These are phyloP conservation scores for Nannizziopsis barbatae DNA, from an alignment of 2,329 filamentous ascomycete genomes.

Conservation along the genomic window DNA sequence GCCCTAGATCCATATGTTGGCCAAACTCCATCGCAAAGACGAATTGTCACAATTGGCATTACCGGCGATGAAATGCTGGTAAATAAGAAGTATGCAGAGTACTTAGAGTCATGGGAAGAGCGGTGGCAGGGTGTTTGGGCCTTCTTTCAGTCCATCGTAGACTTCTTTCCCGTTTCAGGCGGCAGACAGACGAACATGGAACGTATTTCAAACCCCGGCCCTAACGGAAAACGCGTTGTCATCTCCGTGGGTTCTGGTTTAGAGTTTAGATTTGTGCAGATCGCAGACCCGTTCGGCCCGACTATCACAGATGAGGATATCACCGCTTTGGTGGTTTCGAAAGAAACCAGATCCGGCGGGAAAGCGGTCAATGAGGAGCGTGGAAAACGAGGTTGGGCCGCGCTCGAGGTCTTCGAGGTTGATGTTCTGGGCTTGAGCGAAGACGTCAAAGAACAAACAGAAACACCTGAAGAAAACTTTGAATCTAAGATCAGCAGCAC, in stretches of 20 bases:
- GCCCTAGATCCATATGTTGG: constrained; percentile 44
- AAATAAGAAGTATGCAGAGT: constrained; percentile 78
- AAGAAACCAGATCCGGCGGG: constrained; percentile 75
- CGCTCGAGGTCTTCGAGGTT: constrained; percentile 73
- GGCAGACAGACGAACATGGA: constrained; percentile 23
- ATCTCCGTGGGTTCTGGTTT: constrained; percentile 33
- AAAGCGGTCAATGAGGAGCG: constrained; percentile 77
- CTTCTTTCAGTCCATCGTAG: constrained; percentile 55
- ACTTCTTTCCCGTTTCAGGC: constrained; percentile 44
- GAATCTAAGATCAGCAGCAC: constrained; percentile 85
- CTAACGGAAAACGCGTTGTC: constrained; percentile 31
- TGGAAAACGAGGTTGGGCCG: constrained; percentile 60
- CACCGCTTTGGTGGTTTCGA: constrained; percentile 72
- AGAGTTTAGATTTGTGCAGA: constrained; percentile 65
- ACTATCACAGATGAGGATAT: constrained; percentile 74
- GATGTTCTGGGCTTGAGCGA: constrained; percentile 68
- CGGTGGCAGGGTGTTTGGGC: constrained; percentile 58
- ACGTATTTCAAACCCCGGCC: constrained; percentile 28
- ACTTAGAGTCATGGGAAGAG: constrained; percentile 67
- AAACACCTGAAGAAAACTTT: constrained; percentile 49
- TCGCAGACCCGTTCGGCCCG: constrained; percentile 80
- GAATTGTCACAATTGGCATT: constrained; percentile 66
- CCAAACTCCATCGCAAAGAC: constrained; percentile 22
- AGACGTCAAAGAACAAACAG: constrained; percentile 35
- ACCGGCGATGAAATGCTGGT: constrained; percentile 75